Conservation (phyloP, 2,329 filamentous ascomycete genomes). For the Ceratocystis eucalypticola region DNA sequence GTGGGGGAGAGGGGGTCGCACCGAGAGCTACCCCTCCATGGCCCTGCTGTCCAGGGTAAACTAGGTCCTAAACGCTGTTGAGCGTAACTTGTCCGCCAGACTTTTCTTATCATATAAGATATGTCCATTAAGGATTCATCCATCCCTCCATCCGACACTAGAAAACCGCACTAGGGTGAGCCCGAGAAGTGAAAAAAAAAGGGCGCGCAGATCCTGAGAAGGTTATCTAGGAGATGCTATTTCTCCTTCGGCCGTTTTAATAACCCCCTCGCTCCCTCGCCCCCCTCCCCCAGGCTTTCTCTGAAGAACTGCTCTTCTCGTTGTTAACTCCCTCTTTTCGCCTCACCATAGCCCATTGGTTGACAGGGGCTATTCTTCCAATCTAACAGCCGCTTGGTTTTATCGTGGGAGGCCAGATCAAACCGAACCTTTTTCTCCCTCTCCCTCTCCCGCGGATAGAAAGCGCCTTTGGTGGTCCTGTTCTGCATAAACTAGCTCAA, state of each 20-base stretch:
- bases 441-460: background rate
- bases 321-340: background rate
- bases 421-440: background rate
- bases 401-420: background rate
- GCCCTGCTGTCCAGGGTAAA: background rate
- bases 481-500: no score
- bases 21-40: background rate
- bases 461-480: no score
- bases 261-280: background rate
- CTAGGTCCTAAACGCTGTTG: background rate
- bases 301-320: background rate
- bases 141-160: background rate
- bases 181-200: background rate
- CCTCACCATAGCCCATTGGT: background rate
- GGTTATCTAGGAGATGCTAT: background rate
- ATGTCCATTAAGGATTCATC: background rate
- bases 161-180: background rate
- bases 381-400: background rate
- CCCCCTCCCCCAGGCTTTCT: no score
- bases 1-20: background rate
- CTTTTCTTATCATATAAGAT: background rate
- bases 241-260: background rate
- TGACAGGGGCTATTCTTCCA: background rate
- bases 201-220: background rate
- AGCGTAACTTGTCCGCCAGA: background rate